These are phyloP conservation scores for Penicillium brasilianum DNA, from an alignment of 2,329 filamentous ascomycete species.

Conservation along the genomic window DNA sequence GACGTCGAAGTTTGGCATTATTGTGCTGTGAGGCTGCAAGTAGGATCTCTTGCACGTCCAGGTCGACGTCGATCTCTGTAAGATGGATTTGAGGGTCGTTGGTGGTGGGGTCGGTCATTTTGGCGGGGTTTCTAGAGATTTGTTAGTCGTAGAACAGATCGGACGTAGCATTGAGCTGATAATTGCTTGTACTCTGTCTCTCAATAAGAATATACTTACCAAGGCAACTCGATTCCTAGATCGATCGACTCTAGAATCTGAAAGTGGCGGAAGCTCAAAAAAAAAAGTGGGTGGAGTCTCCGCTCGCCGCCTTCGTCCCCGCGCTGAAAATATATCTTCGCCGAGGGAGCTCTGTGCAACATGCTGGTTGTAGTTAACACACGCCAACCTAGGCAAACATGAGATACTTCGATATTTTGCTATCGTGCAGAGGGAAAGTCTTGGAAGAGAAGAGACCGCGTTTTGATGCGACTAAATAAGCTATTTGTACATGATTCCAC, in stretches of 20 bases:
- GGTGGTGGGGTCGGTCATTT: constrained; percentile 33
- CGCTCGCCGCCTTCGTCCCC: constrained; percentile 40
- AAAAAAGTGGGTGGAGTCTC: constrained; percentile 33
- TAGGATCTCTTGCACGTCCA: constrained; percentile 63
- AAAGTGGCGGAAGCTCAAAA: constrained; percentile 24
- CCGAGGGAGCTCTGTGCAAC: not conserved
- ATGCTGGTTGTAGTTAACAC: not conserved
- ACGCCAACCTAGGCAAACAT: too few species aligned
- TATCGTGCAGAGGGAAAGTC: too few species aligned
- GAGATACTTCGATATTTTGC: not conserved
- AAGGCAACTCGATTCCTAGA: not conserved
- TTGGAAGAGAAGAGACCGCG: constrained; percentile 42
- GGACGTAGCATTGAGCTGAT: not conserved
- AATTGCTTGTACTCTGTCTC: too few species aligned
- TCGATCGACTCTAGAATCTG: constrained; percentile 2
- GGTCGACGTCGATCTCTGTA: constrained; percentile 44
- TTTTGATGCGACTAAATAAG: constrained; percentile 39
- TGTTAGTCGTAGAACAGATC: constrained; percentile 7
- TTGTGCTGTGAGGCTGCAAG: constrained; percentile 72
- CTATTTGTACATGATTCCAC: constrained; percentile 46
- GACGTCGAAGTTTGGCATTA: constrained; percentile 67
- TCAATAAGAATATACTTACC: not conserved
- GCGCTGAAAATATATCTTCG: constrained; percentile 27
- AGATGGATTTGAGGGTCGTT: constrained; percentile 29
- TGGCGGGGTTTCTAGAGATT: constrained; percentile 14